Conservation (phyloP, 768 basidiomycete genomes). For the Leucogyrophana mollusca region DNA sequence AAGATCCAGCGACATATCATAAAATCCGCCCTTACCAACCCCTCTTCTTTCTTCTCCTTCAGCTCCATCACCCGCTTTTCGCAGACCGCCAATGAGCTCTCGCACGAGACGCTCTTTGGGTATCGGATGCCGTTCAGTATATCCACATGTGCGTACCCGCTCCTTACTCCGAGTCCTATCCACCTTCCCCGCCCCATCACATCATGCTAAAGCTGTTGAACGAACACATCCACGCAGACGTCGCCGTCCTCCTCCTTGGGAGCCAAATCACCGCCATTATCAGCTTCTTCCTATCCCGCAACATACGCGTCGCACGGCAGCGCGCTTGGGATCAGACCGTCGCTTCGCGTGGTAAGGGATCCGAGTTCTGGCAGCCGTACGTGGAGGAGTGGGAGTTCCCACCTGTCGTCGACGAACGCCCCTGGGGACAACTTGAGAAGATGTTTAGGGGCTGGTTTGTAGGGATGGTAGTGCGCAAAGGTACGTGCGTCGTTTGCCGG, state of each 20-base stretch:
- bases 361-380: conserved; percentile 82
- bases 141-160: conserved; percentile 56
- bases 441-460: conserved; percentile 15
- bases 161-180: no score
- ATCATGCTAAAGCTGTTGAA: neutral
- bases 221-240: conserved; percentile 49
- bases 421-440: conserved; percentile 17
- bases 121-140: conserved; percentile 63
- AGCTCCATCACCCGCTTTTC: conserved; percentile 24
- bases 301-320: conserved; percentile 76
- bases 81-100: conserved; percentile 25
- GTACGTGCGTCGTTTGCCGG: conserved; percentile 5
- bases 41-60: conserved; percentile 27
- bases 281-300: conserved; percentile 79
- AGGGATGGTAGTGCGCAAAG: conserved; percentile 17
- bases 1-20: conserved; percentile 70
- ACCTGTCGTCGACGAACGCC: conserved; percentile 34
- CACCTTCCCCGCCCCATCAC: neutral
- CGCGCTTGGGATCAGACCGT: conserved; percentile 84
- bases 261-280: conserved; percentile 75
- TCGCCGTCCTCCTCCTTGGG: conserved; percentile 70
- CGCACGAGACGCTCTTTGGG: conserved; percentile 61
- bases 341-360: conserved; percentile 75
- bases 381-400: conserved; percentile 79
- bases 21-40: conserved; percentile 26